phyloP scores from a whole-genome alignment of 2,329 filamentous ascomycete genomes.

The Clonostachys sp. region DNA sequence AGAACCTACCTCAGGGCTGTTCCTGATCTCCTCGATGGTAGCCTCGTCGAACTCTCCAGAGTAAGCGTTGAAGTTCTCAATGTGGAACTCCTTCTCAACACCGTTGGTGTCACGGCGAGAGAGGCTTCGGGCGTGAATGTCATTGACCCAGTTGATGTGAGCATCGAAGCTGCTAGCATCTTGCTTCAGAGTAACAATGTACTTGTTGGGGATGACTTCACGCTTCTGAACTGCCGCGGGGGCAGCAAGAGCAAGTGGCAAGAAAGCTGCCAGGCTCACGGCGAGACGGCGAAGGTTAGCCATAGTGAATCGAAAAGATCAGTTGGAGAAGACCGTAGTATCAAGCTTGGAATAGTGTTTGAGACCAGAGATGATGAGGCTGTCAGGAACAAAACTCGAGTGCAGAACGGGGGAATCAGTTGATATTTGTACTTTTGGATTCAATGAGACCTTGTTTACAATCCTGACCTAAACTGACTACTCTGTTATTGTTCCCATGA shows the following conservation, averaged over 20 bases:
- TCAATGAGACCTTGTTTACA: too few species aligned
- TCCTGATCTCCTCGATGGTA: constrained; percentile 32
- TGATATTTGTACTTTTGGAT: too few species aligned
- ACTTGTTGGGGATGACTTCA: constrained; percentile 18
- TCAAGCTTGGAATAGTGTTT: too few species aligned
- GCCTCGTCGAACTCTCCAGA: constrained; percentile 33
- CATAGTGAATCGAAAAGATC: constrained; percentile 10
- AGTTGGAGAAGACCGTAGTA: too few species aligned
- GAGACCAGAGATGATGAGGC: too few species aligned
- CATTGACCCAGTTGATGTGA: constrained; percentile 44
- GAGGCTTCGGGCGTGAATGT: constrained; percentile 49
- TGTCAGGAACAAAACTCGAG: too few species aligned
- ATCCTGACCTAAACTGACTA: too few species aligned
- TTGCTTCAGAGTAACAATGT: constrained; percentile 59
- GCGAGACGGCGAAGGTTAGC: constrained; percentile 20
- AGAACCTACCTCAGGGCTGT: constrained; percentile 31
- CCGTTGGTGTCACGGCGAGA: constrained; percentile 35
- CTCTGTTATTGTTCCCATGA: too few species aligned
- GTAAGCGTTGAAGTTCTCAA: constrained; percentile 31
- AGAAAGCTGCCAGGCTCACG: constrained; percentile 21
- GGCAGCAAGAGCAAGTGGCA: constrained; percentile 21
- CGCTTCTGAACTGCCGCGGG: constrained; percentile 7
- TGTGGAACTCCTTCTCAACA: constrained; percentile 19
- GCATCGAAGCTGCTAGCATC: constrained; percentile 33
- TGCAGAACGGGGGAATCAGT: too few species aligned